Base-by-base conservation (phyloP, 2,329 filamentous ascomycete genomes). In the Diaporthe sp. region DNA sequence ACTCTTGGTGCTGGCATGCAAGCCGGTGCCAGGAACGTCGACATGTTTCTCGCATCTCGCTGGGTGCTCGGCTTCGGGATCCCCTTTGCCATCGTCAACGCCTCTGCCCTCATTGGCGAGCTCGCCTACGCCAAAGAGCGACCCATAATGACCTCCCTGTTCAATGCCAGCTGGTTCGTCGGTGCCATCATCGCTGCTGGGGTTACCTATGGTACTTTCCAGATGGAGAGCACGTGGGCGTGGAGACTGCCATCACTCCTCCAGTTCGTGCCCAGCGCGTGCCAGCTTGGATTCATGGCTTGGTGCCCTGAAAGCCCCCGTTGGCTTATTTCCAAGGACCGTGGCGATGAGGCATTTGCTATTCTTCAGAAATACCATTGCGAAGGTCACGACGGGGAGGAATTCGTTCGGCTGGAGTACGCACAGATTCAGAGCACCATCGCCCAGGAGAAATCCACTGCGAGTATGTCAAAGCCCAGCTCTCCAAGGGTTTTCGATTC, bases 311-410 rank as follows among this genome's bases (percentile, higher is more conserved):
- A 90, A 77, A 87, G 84, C 1, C 88, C 88, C 1, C 85, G 89
- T 28, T 89, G 84, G 82, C 79, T 88, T 40, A 81, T 88, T 22
- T 82, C 83, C 25, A 80, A 89, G 73, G 87, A 90, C 76, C 86
- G 89, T 25, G 82, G 84, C 8, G 89, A 91, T 25, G 86, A 92
- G 75, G 90, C 90, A 0, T 82, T 88, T 22, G 85, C 85, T 15
- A 87, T 90, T 9, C 85, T 93, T 75, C 84, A 86, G 22, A 89
- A 88, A 74, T 92, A 89, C 78, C 91, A 91, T 77, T 85, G 86
- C 22, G 86, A 92, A 77, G 90, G 90, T 3, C 85, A 88, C 71
- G 84, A 87, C 8, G 83, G 83, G 25, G 86, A 85, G 1, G 86
- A 87, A 10, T 87, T 90, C 75, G 89, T 91, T 3, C 84, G 86